Conservation (phyloP, 768 basidiomycete species). For the Calocera viscosa region DNA sequence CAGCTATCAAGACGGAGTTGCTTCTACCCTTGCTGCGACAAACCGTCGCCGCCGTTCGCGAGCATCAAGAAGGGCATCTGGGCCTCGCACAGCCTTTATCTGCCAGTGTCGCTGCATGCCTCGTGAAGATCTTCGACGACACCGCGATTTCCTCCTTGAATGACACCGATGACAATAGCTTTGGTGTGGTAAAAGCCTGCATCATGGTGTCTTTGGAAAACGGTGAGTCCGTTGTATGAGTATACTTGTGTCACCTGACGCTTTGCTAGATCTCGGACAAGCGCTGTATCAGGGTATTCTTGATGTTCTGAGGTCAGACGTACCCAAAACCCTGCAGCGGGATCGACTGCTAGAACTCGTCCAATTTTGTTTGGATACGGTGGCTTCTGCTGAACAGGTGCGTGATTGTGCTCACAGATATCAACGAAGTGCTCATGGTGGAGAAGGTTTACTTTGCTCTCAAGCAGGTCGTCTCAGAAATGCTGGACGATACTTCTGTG, state of each 20-base stretch:
- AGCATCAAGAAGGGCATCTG: background rate
- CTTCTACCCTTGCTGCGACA: constrained; percentile 46
- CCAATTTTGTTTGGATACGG: constrained; percentile 40
- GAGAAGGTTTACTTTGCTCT: background rate
- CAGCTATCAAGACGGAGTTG: constrained; percentile 39
- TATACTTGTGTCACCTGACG: background rate
- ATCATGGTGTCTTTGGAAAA: background rate
- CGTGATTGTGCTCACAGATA: background rate
- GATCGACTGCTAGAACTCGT: constrained; percentile 48
- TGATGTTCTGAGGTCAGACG: background rate
- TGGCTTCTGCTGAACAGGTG: constrained; percentile 16
- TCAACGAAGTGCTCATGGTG: background rate
- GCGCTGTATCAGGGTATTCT: background rate
- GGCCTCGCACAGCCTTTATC: background rate
- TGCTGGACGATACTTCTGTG: constrained; percentile 30
- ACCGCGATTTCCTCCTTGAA: constrained; percentile 27
- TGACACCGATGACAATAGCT: background rate
- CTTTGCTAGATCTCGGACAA: background rate
- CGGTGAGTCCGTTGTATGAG: background rate
- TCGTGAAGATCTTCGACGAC: constrained; percentile 36
- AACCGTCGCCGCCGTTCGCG: constrained; percentile 11
- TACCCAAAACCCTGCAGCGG: constrained; percentile 29
- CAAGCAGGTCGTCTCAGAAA: constrained; percentile 7
- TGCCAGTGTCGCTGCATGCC: constrained; percentile 8
- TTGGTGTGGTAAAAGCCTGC: background rate